Evolutionary conservation across 441 rosid genomes (phyloP).

Genomic region (Arabidopsis lyrata): DNA sequence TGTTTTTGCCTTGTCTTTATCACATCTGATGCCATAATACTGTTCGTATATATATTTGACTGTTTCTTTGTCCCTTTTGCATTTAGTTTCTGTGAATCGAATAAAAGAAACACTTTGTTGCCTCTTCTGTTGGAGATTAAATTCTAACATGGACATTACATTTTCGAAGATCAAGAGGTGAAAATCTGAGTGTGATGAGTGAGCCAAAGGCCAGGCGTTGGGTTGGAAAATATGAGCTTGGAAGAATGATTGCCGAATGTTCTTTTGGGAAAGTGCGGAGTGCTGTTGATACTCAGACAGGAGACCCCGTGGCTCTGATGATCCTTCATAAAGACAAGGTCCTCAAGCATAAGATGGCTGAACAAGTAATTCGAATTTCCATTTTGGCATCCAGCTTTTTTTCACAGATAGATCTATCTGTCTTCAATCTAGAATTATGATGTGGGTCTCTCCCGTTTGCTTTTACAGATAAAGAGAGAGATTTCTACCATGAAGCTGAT

Average conservation of each 20-base stretch:
- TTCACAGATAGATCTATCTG: background rate
- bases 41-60: background rate
- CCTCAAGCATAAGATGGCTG: slow-evolving; percentile 83
- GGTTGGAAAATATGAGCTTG: slow-evolving; percentile 93
- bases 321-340: slow-evolving; percentile 90
- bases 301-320: slow-evolving; percentile 78
- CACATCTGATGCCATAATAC: background rate
- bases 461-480: slow-evolving; percentile 83
- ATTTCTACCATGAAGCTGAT: slow-evolving; percentile 82
- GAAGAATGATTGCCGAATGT: slow-evolving; percentile 82
- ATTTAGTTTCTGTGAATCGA: slow-evolving; percentile 18
- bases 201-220: slow-evolving; percentile 84
- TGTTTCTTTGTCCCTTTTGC: background rate
- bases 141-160: background rate
- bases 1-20: background rate
- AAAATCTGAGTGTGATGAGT: slow-evolving; percentile 56
- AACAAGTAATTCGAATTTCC: slow-evolving; percentile 50
- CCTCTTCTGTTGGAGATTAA: background rate
- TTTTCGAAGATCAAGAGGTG: slow-evolving; percentile 37
- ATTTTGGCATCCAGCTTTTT: no score
- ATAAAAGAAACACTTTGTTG: slow-evolving; percentile 32
- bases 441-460: slow-evolving; percentile 15
- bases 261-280: slow-evolving; percentile 84
- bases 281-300: slow-evolving; percentile 69
- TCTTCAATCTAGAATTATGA: slow-evolving; percentile 8